These are phyloP conservation scores for Ophiostoma piceae DNA, from an alignment of 2,329 filamentous ascomycete species.

Conservation along the genomic window DNA sequence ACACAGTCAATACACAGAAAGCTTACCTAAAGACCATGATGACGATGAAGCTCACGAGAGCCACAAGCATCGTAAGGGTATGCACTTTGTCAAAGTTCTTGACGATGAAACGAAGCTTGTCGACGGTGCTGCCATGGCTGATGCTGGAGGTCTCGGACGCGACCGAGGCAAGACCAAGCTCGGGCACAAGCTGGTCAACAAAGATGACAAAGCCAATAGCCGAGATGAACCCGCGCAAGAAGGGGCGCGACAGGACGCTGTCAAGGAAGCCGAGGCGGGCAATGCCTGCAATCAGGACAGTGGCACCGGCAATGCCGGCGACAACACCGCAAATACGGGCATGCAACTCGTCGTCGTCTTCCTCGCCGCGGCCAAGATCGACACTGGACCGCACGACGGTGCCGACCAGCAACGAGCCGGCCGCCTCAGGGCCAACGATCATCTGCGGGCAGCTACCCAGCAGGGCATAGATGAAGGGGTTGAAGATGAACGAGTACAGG, in stretches of 20 bases:
- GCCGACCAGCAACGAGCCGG: constrained; percentile 84
- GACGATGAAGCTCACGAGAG: constrained; percentile 71
- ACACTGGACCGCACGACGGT: constrained; percentile 77
- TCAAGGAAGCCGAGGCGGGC: constrained; percentile 87
- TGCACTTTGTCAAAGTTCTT: constrained; percentile 63
- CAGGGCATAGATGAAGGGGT: constrained; percentile 83
- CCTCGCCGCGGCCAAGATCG: constrained; percentile 57
- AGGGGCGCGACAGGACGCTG: constrained; percentile 87
- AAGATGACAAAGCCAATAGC: constrained; percentile 95
- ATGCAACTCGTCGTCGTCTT: constrained; percentile 62
- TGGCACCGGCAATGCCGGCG: constrained; percentile 78
- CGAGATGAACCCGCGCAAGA: constrained; percentile 91
- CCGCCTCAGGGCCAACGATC: constrained; percentile 91
- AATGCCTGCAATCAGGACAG: constrained; percentile 81
- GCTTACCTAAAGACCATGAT: constrained; percentile 82
- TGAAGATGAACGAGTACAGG: constrained; percentile 89
- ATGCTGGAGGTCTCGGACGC: constrained; percentile 60
- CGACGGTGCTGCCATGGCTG: constrained; percentile 76
- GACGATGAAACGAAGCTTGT: constrained; percentile 78
- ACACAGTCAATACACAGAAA: neutral
- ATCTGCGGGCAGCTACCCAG: constrained; percentile 89
- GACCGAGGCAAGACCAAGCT: constrained; percentile 67
- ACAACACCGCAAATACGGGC: constrained; percentile 83
- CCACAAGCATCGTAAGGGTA: constrained; percentile 68
- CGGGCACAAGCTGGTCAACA: constrained; percentile 88